A percentile compares a stretch with the other conserved stretches of the same genome.
phyloP scores from a whole-genome alignment of 805 yeast genomes.

The Candida koratica region DNA sequence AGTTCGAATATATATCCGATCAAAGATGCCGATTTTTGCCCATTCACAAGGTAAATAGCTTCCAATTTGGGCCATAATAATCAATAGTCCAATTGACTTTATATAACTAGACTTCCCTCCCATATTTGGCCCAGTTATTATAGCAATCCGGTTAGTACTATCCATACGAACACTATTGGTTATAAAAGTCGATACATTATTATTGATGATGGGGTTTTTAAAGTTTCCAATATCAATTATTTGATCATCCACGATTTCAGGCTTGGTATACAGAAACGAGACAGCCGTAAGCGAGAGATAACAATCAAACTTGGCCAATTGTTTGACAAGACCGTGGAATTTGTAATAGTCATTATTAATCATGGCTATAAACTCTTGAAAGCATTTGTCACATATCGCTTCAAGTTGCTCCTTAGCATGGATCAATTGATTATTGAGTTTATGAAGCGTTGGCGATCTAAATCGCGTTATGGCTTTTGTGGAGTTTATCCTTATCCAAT shows the following conservation, averaged over 20 bases:
- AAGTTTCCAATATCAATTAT: conserved; percentile 51
- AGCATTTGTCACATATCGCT: conserved; percentile 46
- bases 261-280: conserved; percentile 41
- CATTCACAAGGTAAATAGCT: conserved; percentile 65
- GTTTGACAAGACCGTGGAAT: conserved; percentile 39
- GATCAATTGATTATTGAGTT: conserved; percentile 51
- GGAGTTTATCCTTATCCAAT: conserved; percentile 75
- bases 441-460: conserved; percentile 56
- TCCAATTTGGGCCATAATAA: conserved; percentile 75
- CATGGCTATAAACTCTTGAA: conserved; percentile 33
- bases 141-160: conserved; percentile 46
- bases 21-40: conserved; percentile 65
- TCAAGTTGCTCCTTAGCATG: conserved; percentile 56
- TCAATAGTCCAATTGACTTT: conserved; percentile 65
- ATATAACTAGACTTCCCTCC: conserved; percentile 83
- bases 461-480: conserved; percentile 68
- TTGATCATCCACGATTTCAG: conserved; percentile 40
- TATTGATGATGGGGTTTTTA: conserved; percentile 68
- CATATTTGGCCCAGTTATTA: conserved; percentile 86
- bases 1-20: conserved; percentile 75
- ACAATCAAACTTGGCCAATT: conserved; percentile 61
- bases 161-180: conserved; percentile 60
- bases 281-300: conserved; percentile 52
- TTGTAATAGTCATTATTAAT: conserved; percentile 31
- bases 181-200: conserved; percentile 51